Percentiles rank a stretch among this genome's conserved stretches.
These are phyloP conservation scores for Caryopteris hybrid DNA, from an alignment of 305 asterid genomes.

Conservation along the genomic window DNA sequence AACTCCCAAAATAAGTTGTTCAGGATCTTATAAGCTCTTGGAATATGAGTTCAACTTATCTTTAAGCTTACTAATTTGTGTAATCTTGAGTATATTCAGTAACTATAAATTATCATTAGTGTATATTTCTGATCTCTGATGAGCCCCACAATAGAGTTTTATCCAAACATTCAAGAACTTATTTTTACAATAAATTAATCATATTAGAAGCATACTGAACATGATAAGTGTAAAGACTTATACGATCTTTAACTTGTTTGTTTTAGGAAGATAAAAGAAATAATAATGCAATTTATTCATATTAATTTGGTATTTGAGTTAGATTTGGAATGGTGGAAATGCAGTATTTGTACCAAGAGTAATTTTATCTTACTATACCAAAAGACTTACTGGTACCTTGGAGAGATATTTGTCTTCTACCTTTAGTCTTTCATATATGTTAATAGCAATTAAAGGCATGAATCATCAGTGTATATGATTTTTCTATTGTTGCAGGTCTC, in stretches of 20 bases:
- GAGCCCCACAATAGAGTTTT: not conserved
- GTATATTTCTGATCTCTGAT: not conserved
- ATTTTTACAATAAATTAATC: not conserved
- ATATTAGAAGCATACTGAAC: not conserved
- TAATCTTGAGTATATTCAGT: not conserved
- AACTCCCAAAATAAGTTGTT: not conserved
- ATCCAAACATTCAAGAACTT: not conserved
- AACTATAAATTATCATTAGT: not conserved
- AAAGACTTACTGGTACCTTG: not conserved
- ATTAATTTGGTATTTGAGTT: not conserved
- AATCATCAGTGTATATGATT: not conserved
- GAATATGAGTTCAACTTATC: not conserved
- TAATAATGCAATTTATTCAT: not conserved
- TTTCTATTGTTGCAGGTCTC: slow-evolving; percentile 46
- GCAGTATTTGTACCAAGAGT: not conserved
- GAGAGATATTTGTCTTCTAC: not conserved
- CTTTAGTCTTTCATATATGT: not conserved
- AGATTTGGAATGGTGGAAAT: not conserved
- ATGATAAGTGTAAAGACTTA: not conserved
- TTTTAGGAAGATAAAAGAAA: not conserved
- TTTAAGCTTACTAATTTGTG: not conserved
- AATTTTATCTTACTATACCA: not conserved
- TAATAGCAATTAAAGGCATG: not conserved
- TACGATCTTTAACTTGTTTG: not conserved
- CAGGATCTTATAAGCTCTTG: not conserved